phyloP scores from a whole-genome alignment of 2,329 filamentous ascomycete genomes.

The Cryphonectria parasitica region DNA sequence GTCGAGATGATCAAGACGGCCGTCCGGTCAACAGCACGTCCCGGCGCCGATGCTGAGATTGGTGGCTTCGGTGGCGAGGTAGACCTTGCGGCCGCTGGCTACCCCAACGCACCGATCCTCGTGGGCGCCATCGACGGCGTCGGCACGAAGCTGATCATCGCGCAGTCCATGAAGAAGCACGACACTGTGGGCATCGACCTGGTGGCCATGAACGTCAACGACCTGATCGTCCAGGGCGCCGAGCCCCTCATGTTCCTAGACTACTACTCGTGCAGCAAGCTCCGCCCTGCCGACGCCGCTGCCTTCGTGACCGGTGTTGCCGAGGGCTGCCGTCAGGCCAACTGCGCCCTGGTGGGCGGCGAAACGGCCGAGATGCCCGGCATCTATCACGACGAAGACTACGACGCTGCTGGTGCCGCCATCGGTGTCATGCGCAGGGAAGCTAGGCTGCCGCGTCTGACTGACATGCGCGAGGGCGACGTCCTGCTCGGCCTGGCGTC shows the following conservation, averaged over 20 bases:
- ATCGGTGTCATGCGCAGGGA: slow-evolving; percentile 77
- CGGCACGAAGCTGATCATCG: slow-evolving; percentile 95
- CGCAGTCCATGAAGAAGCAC: slow-evolving; percentile 86
- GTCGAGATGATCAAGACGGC: slow-evolving; percentile 90
- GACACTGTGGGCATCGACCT: slow-evolving; percentile 95
- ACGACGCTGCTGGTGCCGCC: slow-evolving; percentile 90
- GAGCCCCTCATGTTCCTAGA: slow-evolving; percentile 96
- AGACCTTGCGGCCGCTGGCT: slow-evolving; percentile 76
- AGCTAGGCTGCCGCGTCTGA: slow-evolving; percentile 74
- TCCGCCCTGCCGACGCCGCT: slow-evolving; percentile 76
- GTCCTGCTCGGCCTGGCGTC: slow-evolving; percentile 84
- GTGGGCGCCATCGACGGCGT: slow-evolving; percentile 97
- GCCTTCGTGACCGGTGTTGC: slow-evolving; percentile 92
- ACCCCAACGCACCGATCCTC: slow-evolving; percentile 73
- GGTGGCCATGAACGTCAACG: slow-evolving; percentile 99
- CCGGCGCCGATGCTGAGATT: slow-evolving; percentile 90
- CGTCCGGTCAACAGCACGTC: slow-evolving; percentile 81
- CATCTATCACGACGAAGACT: slow-evolving; percentile 86
- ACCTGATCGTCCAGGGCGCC: slow-evolving; percentile 93
- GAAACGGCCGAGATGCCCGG: slow-evolving; percentile 99
- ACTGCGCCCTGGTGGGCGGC: slow-evolving; percentile 91
- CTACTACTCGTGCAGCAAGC: slow-evolving; percentile 92
- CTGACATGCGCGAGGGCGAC: slow-evolving; percentile 80
- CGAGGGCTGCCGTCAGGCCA: slow-evolving; percentile 80
- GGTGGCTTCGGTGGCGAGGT: slow-evolving; percentile 93